A percentile compares a stretch with the other conserved stretches of the same genome.
Conservation (phyloP, 345 rosid genomes). For the Salix exigua region DNA sequence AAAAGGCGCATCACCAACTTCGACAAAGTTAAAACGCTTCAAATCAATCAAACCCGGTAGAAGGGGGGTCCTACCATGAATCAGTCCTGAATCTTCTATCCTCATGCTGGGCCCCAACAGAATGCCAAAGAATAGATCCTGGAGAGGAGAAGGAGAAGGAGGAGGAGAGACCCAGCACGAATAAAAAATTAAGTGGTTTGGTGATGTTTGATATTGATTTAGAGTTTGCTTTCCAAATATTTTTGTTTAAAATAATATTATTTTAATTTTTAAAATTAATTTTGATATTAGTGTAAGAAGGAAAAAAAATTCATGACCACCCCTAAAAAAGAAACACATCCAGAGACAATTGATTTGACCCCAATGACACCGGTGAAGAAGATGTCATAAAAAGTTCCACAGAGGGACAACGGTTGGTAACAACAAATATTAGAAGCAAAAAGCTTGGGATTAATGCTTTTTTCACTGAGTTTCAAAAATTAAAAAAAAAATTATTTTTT, state of each 20-base stretch:
- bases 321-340: no score
- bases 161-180: neutral
- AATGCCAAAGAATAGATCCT: constrained; percentile 29
- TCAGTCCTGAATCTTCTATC: neutral
- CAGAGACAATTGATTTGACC: constrained; percentile 27
- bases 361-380: constrained; percentile 30
- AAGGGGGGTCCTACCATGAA: neutral
- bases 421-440: constrained; percentile 30
- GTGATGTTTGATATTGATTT: no score
- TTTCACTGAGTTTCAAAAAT: no score
- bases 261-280: no score
- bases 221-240: no score
- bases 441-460: no score
- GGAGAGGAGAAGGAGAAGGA: neutral
- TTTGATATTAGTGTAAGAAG: no score
- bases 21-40: constrained; percentile 26
- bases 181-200: constrained; percentile 4
- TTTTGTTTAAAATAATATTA: no score
- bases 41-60: constrained; percentile 4
- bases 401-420: constrained; percentile 43
- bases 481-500: no score
- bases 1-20: constrained; percentile 9
- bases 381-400: constrained; percentile 24
- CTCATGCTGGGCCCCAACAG: constrained; percentile 18
- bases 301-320: no score